These are phyloP conservation scores for Puccinellia tenuiflora DNA, from an alignment of 176 grass and related monocot genomes.

Conservation along the genomic window DNA sequence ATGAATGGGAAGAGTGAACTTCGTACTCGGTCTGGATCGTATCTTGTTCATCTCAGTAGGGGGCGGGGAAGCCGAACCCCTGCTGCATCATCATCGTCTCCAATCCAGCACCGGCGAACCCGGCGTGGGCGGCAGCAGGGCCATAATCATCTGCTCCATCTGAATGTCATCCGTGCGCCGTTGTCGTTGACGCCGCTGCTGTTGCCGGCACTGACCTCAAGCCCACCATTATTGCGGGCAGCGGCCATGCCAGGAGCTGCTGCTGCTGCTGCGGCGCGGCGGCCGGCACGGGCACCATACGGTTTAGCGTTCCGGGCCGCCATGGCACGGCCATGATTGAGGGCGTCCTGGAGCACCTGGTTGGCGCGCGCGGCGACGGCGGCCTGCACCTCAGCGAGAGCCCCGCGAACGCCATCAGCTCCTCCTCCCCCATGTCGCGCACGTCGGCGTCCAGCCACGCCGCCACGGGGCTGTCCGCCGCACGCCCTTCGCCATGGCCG, in stretches of 20 bases:
- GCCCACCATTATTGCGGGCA: background rate
- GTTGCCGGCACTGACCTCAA: background rate
- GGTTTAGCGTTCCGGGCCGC: too few relatives aligned
- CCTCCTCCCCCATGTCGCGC: background rate
- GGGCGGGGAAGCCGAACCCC: background rate
- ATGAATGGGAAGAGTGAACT: background rate
- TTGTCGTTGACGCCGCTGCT: background rate
- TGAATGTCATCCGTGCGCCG: background rate
- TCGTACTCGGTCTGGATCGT: background rate
- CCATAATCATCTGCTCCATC: background rate
- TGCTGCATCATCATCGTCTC: background rate
- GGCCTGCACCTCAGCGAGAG: background rate
- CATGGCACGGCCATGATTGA: background rate
- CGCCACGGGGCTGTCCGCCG: background rate
- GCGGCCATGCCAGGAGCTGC: background rate
- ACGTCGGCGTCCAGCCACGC: conserved; percentile 7
- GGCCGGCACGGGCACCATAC: background rate
- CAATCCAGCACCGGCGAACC: background rate
- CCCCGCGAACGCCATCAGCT: background rate
- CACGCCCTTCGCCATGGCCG: background rate
- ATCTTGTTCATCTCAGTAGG: background rate
- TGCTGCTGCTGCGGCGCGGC: background rate
- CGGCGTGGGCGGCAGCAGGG: background rate
- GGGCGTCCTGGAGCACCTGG: background rate
- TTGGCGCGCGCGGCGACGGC: background rate